Evolutionary conservation across 179 eudicot genomes (phyloP), one percentile per base, ranked within the genome.

Genomic region (Beta corolliflora): DNA sequence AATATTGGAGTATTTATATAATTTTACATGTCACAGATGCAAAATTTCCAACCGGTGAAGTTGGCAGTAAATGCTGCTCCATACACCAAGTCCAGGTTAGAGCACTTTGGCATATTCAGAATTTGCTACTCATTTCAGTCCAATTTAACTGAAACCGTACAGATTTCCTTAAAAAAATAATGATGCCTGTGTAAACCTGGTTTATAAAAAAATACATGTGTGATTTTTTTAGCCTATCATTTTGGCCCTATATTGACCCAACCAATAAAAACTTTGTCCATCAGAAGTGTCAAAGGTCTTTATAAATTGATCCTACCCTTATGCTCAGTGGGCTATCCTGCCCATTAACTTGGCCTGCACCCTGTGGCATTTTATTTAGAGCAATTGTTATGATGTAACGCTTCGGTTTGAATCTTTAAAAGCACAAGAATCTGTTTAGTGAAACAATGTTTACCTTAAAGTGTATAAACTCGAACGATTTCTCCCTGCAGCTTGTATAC

Each of bases 1-100:
- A 80, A 19, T 41, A 46, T 21, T 18, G 16, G 10, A 54, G 18
- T 61, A 29, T 19, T 29, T 11, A n/a, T 46, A 25, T 0, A 77
- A 6, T 53, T 25, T 11, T 36, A 41, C 60, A 25, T 75, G 18
- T 83, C 13, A 45, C 84, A 88, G 88, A 77, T 83, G 68, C 84
- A 77, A 21, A 77, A 74, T 58, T 59, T 68, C 54, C 84, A 80
- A 29, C 70, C 83, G 5, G 55, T 60, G 52, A 85, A 67, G 52
- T 29, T 50, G 7, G 21, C 67, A 3, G 69, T 19, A 13, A 83
- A 64, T 68, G 18, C 64, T 19, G 58, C 66, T 76, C 69, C 80
- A 50, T 73, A 53, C 77, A 25, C 84, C 55, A 70, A 73, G 48
- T 65, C 84, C 61, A 85, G 90, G 88, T 86, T 81, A 56, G 65